Conservation (phyloP, 768 basidiomycete genomes). For the Boletus rex-veris region DNA sequence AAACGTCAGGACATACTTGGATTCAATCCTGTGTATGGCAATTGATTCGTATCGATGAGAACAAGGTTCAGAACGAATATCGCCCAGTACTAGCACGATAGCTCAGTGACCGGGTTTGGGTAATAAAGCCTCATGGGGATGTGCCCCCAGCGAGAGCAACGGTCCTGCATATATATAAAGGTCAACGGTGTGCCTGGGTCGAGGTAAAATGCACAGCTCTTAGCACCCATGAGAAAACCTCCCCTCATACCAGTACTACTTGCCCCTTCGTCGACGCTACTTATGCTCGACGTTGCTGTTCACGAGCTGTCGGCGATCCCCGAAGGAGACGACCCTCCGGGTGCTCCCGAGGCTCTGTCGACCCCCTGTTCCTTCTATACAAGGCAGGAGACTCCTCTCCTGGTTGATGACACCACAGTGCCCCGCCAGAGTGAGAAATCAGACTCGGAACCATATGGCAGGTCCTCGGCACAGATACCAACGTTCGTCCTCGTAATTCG, state of each 20-base stretch:
- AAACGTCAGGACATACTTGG: background rate
- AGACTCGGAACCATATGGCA: conserved; percentile 11
- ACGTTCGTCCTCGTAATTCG: conserved; percentile 28
- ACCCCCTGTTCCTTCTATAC: conserved; percentile 8
- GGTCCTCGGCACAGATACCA: conserved; percentile 14
- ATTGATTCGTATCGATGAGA: conserved; percentile 7
- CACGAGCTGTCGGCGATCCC: conserved; percentile 14
- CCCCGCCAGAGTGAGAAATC: conserved; percentile 10
- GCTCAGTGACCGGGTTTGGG: conserved; percentile 17
- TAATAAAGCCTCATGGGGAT: conserved; percentile 5
- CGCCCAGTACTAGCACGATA: conserved; percentile 6
- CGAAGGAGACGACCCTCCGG: conserved; percentile 10
- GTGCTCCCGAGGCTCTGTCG: background rate
- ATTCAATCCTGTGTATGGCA: background rate
- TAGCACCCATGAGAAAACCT: background rate
- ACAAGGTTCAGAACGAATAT: conserved; percentile 12
- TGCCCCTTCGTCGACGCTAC: background rate
- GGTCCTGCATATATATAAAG: conserved; percentile 15
- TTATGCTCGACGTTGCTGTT: background rate
- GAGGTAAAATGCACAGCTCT: conserved; percentile 12
- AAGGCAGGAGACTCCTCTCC: conserved; percentile 5
- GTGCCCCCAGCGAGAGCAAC: background rate
- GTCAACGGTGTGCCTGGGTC: conserved; percentile 14
- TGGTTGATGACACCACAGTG: no score
- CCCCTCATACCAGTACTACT: background rate